Evolutionary conservation across 495 filamentous ascomycete species (phyloP), one percentile per base, ranked within the genome.

Genomic region (Clavariopsis aquatica): DNA sequence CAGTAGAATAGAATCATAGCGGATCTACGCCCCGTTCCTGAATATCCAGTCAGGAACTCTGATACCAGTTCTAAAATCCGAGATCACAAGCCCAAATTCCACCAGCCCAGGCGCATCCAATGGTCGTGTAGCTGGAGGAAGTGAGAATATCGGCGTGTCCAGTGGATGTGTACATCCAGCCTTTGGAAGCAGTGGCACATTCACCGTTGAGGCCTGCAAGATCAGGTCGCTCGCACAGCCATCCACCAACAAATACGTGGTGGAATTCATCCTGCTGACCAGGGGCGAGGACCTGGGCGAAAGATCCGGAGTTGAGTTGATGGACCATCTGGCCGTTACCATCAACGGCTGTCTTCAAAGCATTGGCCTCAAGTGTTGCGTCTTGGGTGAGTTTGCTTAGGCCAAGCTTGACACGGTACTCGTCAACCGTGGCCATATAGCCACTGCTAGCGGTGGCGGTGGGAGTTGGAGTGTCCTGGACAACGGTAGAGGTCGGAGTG

Each of bases 71-170:
- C 13, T 43, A 43, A 43, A 10, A 60, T 17, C 27, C 59, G 27
- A 62, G 22, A 62, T 62, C 59, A 31, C 59, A 62, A 49, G 29
- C 28, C 59, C 59, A 62, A 31, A 53, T 53, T 49, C 49, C 49
- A 23, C 41, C 22, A 20, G 19, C 22, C 9, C 22, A 17, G 1
- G 49, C 59, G 29, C 59, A 62, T 5, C 59, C 59, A 23, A 62
- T 62, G 8, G 31, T 23, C 12, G 13, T 22, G 49, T 53, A 62
- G 20, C 28, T 23, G 28, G 28, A 20, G 2, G n/a, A 15, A 20
- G 23, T 53, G 34, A 62, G 49, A 49, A 62, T 62, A 2, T 62
- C 59, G 31, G 59, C 59, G 45, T 62, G 59, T 20, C 59, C 59
- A 27, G 59, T 62, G 27, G 52, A 27, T 9, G 47, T 10, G 49